Base-by-base conservation (phyloP, 495 filamentous ascomycete species). In the Cercophora newfieldiana region DNA sequence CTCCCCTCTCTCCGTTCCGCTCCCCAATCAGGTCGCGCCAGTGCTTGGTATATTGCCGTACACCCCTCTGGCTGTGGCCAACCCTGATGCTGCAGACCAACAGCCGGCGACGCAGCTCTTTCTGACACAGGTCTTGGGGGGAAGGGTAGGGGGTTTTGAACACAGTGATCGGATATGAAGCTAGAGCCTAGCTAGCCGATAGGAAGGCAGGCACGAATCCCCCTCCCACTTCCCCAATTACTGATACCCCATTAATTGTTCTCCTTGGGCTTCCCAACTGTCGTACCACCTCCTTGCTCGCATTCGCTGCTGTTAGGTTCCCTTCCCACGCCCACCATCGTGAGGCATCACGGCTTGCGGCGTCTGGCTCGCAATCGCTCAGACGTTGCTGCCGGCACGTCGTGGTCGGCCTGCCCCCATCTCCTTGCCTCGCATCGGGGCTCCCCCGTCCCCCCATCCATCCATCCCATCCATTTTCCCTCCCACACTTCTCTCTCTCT, bases 331-430 rank as follows among this genome's bases (percentile, higher is more conserved):
- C 50, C 50, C 48, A 19, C 28, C 61, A 56, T 55, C 61, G 33
- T 59, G 63, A 66, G 29, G 54, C 63, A 63, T 66, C 59, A 31
- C 59, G 60, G 53, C 49, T 60, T 59, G 64, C 48, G 49, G 30
- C 51, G 58, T 44, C 22, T 48, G 19, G 19, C 33, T 30, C 21
- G 54, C 47, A 29, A 57, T 66, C 51, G 51, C 47, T 64, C 29
- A 61, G 56, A 61, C 68, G 21, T 57, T 44, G 64, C 61, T 63
- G 54, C 57, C 64, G 63, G 66, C 64, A 63, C 61, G 28, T 64
- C 59, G 25, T 65, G 29, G 28, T 51, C 62, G 49, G 16, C 51
- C 19, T 33, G 25, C 57, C 65, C 37, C 10, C 44, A 3, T 19
- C 44, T 16, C 28, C 48, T 22, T 51, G 22, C 30, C 25, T 61